Evolutionary conservation across 768 basidiomycete genomes (phyloP).

Genomic region (Tulasnella sp.): DNA sequence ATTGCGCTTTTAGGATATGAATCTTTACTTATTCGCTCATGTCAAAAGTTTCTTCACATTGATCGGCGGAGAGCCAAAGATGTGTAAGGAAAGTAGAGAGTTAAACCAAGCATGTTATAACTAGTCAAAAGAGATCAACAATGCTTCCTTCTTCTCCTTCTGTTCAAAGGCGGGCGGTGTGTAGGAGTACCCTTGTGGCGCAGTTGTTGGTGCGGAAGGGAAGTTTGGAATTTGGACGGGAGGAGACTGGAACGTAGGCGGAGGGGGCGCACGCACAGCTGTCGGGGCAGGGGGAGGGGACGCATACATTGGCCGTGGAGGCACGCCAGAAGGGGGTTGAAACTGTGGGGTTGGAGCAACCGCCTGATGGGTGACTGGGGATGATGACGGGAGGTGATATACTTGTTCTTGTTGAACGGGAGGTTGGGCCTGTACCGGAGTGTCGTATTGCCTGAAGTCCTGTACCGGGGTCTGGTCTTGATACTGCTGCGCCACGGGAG

Average conservation of each 20-base stretch:
- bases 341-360: neutral
- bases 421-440: neutral
- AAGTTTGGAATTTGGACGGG: slow-evolving; percentile 13
- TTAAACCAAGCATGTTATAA: too few species aligned
- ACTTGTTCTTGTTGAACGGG: neutral
- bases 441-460: neutral
- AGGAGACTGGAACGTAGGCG: slow-evolving; percentile 10
- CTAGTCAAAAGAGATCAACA: slow-evolving; percentile 19
- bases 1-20: too few species aligned
- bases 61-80: too few species aligned
- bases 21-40: too few species aligned
- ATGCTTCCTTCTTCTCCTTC: slow-evolving; percentile 16
- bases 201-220: slow-evolving; percentile 16
- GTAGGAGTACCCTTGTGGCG: slow-evolving; percentile 6
- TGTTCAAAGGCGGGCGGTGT: slow-evolving; percentile 5
- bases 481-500: too few species aligned
- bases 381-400: too few species aligned
- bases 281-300: neutral
- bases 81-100: too few species aligned
- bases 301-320: neutral
- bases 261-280: neutral
- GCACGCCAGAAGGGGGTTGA: neutral
- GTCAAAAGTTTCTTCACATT: too few species aligned
- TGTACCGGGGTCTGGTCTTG: too few species aligned
- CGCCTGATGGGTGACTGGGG: neutral